phyloP scores from a whole-genome alignment of 495 filamentous ascomycete species.

The Trichoderma gamsii region DNA sequence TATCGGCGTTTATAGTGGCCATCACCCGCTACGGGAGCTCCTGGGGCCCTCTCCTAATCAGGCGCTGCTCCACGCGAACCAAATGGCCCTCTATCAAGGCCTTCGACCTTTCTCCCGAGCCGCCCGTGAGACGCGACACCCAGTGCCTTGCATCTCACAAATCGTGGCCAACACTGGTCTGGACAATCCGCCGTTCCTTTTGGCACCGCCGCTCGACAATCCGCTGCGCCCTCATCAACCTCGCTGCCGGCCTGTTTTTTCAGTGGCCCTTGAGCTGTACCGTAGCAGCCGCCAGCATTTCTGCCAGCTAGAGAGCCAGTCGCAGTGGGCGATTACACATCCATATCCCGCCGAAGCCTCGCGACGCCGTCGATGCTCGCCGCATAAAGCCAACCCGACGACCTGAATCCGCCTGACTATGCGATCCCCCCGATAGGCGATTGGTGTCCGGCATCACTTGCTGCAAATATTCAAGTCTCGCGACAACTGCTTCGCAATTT shows the following conservation, averaged over 20 bases:
- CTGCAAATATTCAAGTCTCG: not conserved
- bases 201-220: not conserved
- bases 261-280: not conserved
- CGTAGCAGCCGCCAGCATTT: not conserved
- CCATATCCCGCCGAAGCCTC: slow-evolving; percentile 9
- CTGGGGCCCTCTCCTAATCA: not conserved
- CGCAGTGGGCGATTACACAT: not conserved
- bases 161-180: not conserved
- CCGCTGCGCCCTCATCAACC: not conserved
- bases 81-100: not conserved
- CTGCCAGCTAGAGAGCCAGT: not conserved
- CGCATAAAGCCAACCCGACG: not conserved
- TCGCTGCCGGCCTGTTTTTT: not conserved
- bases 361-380: slow-evolving; percentile 11
- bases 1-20: not conserved
- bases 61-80: not conserved
- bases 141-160: not conserved
- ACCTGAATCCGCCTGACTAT: not conserved
- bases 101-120: slow-evolving; percentile 6
- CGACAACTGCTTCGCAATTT: slow-evolving; percentile 5
- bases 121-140: slow-evolving; percentile 10
- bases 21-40: not conserved
- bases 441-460: not conserved
- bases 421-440: slow-evolving; percentile 14
- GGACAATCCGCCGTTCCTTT: not conserved